Evolutionary conservation across 179 eudicot species (phyloP), one percentile per base, ranked within the genome.

Genomic region (Nepenthes alata): DNA sequence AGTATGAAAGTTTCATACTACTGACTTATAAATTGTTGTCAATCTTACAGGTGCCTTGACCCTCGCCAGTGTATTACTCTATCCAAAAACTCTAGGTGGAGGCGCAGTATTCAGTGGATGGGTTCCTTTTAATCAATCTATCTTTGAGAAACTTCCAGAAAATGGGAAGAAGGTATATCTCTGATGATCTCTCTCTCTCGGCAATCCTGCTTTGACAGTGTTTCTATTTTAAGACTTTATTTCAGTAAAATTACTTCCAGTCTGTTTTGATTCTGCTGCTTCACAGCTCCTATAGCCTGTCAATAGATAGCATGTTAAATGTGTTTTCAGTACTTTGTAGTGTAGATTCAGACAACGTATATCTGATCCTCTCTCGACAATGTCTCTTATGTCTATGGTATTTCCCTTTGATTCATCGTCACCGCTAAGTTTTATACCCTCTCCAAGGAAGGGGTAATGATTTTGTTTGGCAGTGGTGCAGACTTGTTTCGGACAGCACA

Each of bases 71-170:
- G 87, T 85, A 70, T 68, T 94, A 68, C 76, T 94, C 15, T 90
- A 94, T 70, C 96, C 99, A 55, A 90, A 73, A 77, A 85, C 89
- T 58, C 67, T 94, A 59, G 98, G 98, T 53, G 99, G 99, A 66
- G 97, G 94, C 65, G 95, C 97, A 35, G 75, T 94, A 63, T 94
- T 94, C 51, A 94, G 99, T 69, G 99, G 99, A 62, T 94, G 97
- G 97, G 82, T 90, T 71, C 96, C 99, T 50, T 90, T 94, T 50
- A 90, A 80, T 64, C 73, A 87, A 38, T 83, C 96, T 58, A 59
- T 87, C 11, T 50, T 75, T 51, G 87, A 81, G 59, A 76, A 75
- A 47, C 70, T 87, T 53, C 78, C 89, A 16, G 78, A 85, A 36
- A 88, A 85, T 25, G 96, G 94, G 52, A 94, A 82, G 71, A 85